These are phyloP conservation scores for Tinospora cordifolia DNA, from an alignment of 164 flowering plant genomes.

Conservation along the genomic window DNA sequence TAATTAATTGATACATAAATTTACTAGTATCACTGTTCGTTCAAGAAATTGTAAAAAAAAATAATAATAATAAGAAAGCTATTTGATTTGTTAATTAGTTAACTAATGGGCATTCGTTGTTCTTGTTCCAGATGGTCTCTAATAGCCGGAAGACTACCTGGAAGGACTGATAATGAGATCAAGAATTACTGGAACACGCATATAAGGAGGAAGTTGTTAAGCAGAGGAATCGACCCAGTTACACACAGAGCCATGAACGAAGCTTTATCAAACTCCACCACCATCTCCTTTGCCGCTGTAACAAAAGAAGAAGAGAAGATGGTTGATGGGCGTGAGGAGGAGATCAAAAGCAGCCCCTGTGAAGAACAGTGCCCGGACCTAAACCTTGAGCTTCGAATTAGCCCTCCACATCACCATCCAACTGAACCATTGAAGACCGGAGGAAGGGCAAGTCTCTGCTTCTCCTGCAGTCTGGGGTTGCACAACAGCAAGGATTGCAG, in stretches of 20 bases:
- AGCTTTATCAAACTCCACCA: constrained; percentile 24
- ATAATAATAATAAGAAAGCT: too few relatives aligned
- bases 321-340: constrained; percentile 18
- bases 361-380: constrained; percentile 52
- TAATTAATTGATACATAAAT: too few relatives aligned
- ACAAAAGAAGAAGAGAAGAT: constrained; percentile 27
- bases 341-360: constrained; percentile 8
- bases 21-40: too few relatives aligned
- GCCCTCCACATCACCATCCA: constrained; percentile 49
- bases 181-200: constrained; percentile 92
- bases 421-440: constrained; percentile 20
- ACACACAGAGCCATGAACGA: constrained; percentile 64
- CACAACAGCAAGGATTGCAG: constrained; percentile 53
- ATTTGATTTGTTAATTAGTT: background rate
- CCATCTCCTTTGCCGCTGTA: constrained; percentile 35
- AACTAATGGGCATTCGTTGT: background rate
- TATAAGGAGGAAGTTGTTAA: constrained; percentile 65
- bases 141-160: constrained; percentile 73
- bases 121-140: constrained; percentile 28
- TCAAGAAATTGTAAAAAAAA: too few relatives aligned
- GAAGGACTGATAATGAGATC: constrained; percentile 83
- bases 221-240: constrained; percentile 69
- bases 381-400: constrained; percentile 77
- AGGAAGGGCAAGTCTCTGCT: constrained; percentile 32
- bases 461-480: constrained; percentile 67